These are phyloP conservation scores for Citrus medica DNA, from an alignment of 345 rosid genomes.

Conservation along the genomic window DNA sequence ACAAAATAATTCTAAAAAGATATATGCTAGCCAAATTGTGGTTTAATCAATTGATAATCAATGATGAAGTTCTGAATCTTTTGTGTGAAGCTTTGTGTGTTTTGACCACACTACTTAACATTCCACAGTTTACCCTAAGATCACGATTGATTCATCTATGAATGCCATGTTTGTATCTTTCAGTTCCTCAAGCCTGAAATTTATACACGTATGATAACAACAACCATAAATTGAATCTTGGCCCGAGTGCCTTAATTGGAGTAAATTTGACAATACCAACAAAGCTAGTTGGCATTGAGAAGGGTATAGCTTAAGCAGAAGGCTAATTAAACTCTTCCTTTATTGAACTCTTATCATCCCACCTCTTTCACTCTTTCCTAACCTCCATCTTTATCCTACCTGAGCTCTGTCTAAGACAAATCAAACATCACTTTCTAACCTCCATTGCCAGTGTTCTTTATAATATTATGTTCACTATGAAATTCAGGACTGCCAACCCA, in stretches of 20 bases:
- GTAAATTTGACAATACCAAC: not conserved
- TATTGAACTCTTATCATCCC: not conserved
- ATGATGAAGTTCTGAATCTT: not conserved
- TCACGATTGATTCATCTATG: not conserved
- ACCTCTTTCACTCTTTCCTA: conserved; percentile 4
- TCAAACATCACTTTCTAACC: not conserved
- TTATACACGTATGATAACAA: not conserved
- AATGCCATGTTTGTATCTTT: not conserved
- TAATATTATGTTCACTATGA: not conserved
- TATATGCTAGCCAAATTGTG: not conserved
- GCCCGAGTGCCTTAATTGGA: not conserved
- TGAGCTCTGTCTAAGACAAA: not conserved
- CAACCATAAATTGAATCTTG: not conserved
- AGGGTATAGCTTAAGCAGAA: not conserved
- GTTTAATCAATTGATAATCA: not conserved
- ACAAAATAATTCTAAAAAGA: not conserved
- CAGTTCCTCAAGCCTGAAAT: not conserved
- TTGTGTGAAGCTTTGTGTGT: not conserved
- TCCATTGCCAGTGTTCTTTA: not conserved
- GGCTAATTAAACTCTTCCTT: not conserved
- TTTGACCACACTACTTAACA: not conserved
- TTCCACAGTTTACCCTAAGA: not conserved
- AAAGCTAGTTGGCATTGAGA: not conserved
- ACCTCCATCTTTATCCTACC: not conserved
- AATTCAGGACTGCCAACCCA: not conserved